Evolutionary conservation across 2,329 filamentous ascomycete genomes (phyloP).

Genomic region (Helotiales sp.): DNA sequence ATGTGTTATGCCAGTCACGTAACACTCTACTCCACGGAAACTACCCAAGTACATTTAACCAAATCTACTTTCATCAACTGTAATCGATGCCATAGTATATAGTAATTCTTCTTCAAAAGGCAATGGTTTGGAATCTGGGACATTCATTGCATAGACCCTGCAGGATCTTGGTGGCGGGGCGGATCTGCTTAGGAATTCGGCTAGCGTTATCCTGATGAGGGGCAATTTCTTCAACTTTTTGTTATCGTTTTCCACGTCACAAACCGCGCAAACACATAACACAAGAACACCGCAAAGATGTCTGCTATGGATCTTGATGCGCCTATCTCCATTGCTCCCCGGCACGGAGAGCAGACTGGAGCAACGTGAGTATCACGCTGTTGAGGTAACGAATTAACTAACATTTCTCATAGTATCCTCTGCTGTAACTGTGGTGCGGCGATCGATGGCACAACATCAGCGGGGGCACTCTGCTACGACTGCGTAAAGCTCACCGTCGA

Average conservation of each 20-base stretch:
- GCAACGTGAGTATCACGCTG: constrained; percentile 51
- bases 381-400: constrained; percentile 13
- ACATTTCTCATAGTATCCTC: constrained; percentile 65
- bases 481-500: constrained; percentile 94
- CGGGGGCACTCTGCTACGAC: constrained; percentile 90
- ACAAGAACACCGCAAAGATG: constrained; percentile 39
- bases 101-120: too few species aligned
- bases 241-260: constrained; percentile 25
- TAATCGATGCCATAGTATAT: too few species aligned
- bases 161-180: constrained; percentile 6
- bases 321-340: constrained; percentile 49
- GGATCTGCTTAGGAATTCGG: constrained; percentile 16
- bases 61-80: too few species aligned
- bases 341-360: constrained; percentile 36
- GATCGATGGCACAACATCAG: constrained; percentile 85
- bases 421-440: constrained; percentile 97
- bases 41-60: too few species aligned
- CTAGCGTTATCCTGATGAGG: constrained; percentile 14
- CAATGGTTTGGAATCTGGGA: too few species aligned
- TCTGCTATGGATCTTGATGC: constrained; percentile 61
- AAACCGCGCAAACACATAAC: constrained; percentile 11
- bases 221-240: constrained; percentile 26
- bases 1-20: too few species aligned
- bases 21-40: too few species aligned
- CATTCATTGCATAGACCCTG: not conserved